Base-by-base conservation (phyloP, 225 moss, liverwort and hornwort genomes). In the Thuidium tamariscinum region DNA sequence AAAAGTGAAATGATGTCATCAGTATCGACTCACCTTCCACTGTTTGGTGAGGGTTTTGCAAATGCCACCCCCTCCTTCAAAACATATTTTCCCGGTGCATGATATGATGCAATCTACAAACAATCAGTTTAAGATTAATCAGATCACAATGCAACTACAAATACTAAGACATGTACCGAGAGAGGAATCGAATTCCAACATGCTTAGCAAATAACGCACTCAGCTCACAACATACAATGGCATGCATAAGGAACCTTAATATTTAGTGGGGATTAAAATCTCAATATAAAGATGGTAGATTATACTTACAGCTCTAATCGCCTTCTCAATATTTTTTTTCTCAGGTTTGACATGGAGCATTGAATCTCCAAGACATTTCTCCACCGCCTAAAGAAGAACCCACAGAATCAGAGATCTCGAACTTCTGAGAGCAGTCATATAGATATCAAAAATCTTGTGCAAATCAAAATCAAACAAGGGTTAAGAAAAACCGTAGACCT, bases 1-100 rank as follows among this genome's bases (percentile, higher is more conserved):
- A 64, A 37, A 69, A 18, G 72, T 52, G 19, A 84, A 54, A 46
- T 75, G 60, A 75, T 63, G 59, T 71, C 54, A 69, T 78, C 70
- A 74, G 34, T 59, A 37, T 82, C 55, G 55, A 90, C 84, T 73
- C 84, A 97, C 98, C 96, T 98, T 92, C 92, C 96, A 92, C 95
- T 98, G 77, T 95, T 93, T 87, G 98, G 95, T 82, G 99, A 99
- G 63, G 97, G 96, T 90, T 97, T 99, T 51, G 97, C 90, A 88
- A 94, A 91, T 72, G 89, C 84, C 90, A 99, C 96, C 72, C 99
- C 99, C 84, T 97, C 95, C 87, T 95, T 97, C 86, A 99, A 80
- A 88, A 96, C 85, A 62, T 99, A 99, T 86, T 93, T 97, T 80
- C 99, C 99, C 67, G 99, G 99, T 69, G 99, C 95, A 84, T 95